A percentile compares a stretch with the other conserved stretches of the same genome.
Evolutionary conservation across 352 stramenopile genomes (phyloP).

Genomic region (Pelagophyceae sp.): DNA sequence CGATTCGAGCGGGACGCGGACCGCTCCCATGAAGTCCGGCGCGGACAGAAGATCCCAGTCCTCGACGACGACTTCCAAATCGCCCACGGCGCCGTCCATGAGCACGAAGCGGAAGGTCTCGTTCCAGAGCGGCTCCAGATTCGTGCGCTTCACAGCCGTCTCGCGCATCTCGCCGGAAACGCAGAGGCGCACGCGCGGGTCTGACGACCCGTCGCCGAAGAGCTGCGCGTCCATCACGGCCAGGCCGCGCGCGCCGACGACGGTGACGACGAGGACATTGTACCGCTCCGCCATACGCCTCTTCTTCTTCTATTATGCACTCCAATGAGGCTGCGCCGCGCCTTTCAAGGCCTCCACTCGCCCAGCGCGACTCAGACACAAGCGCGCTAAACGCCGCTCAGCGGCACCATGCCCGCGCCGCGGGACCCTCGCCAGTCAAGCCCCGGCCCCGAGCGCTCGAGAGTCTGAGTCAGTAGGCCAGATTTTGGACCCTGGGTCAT

Average conservation of each 20-base stretch:
- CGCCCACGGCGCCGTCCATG: not conserved
- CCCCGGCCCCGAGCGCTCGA: no score
- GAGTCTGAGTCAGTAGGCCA: no score
- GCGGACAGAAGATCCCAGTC: not conserved
- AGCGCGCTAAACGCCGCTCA: not conserved
- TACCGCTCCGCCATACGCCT: not conserved
- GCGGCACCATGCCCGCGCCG: no score
- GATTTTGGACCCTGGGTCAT: no score
- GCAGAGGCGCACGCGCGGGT: not conserved
- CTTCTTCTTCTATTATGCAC: not conserved
- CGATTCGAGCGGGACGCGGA: not conserved
- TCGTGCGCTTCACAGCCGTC: not conserved
- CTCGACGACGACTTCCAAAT: not conserved
- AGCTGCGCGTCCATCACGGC: not conserved
- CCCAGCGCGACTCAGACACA: not conserved
- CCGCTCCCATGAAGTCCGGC: not conserved
- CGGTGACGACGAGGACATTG: not conserved
- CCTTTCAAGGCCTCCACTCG: not conserved
- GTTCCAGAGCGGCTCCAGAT: not conserved
- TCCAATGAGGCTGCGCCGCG: not conserved
- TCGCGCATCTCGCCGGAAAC: not conserved
- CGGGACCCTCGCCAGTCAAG: no score
- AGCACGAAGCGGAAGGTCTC: constrained; percentile 7
- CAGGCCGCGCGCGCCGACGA: not conserved
- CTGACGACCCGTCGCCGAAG: not conserved